A percentile compares a stretch with the other conserved stretches of the same genome.
phyloP scores from a whole-genome alignment of 2,329 filamentous ascomycete genomes.

The Talaromyces piceae region DNA sequence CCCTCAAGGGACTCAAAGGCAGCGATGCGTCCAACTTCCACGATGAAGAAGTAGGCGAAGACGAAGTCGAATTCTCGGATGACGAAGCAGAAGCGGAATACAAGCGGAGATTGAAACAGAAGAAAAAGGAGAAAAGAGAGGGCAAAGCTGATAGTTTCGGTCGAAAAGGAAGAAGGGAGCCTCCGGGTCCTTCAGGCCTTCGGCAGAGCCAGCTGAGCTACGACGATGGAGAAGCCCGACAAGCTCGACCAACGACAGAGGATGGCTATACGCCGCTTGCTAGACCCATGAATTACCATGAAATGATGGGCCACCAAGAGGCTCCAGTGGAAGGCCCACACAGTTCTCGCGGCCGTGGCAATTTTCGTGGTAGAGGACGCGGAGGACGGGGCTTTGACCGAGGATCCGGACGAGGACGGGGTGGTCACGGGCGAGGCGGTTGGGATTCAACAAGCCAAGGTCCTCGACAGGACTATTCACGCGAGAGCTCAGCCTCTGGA shows the following conservation, averaged over 20 bases:
- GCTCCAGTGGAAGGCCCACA: slow-evolving; percentile 27
- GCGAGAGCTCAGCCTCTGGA: slow-evolving; percentile 20
- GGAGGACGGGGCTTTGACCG: slow-evolving; percentile 33
- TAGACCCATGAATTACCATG: slow-evolving; percentile 56
- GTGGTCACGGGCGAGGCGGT: slow-evolving; percentile 24
- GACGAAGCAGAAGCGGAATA: slow-evolving; percentile 88
- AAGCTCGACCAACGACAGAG: slow-evolving; percentile 42
- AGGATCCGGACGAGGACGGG: slow-evolving; percentile 28
- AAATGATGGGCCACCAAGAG: slow-evolving; percentile 39
- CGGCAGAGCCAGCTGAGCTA: slow-evolving; percentile 51
- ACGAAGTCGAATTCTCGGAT: slow-evolving; percentile 92
- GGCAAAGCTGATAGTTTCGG: slow-evolving; percentile 30
- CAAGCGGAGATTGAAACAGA: slow-evolving; percentile 62
- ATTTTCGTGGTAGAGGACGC: slow-evolving; percentile 42
- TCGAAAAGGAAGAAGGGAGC: slow-evolving; percentile 28
- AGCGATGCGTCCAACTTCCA: slow-evolving; percentile 92
- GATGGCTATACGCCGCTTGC: slow-evolving; percentile 61
- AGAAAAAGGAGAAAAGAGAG: slow-evolving; percentile 51
- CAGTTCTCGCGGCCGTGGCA: slow-evolving; percentile 21
- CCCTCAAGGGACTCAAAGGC: slow-evolving; percentile 70
- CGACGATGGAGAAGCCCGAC: slow-evolving; percentile 58
- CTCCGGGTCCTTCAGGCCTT: slow-evolving; percentile 32
- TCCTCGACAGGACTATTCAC: slow-evolving; percentile 20
- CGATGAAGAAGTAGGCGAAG: slow-evolving; percentile 79
- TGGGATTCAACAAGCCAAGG: slow-evolving; percentile 20